Conservation (phyloP, 345 rosid species). For the Kandelia obovata region DNA sequence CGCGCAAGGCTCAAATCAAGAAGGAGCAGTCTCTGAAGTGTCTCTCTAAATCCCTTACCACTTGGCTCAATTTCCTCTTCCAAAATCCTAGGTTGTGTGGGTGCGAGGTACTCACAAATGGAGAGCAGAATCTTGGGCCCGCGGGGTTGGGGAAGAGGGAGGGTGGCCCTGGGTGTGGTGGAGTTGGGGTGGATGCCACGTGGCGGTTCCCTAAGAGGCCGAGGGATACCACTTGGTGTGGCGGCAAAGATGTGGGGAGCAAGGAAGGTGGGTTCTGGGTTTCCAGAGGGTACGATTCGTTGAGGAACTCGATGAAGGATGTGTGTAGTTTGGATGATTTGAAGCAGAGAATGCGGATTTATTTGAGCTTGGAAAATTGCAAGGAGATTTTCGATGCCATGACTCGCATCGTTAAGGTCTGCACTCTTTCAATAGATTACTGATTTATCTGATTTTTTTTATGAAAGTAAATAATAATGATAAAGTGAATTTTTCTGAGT, state of each 20-base stretch:
- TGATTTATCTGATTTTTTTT: neutral
- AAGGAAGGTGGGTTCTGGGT: slow-evolving; percentile 33
- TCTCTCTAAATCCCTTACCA: slow-evolving; percentile 69
- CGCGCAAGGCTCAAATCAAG: slow-evolving; percentile 55
- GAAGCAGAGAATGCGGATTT: slow-evolving; percentile 59
- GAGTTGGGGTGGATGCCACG: slow-evolving; percentile 38
- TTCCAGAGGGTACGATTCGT: slow-evolving; percentile 28
- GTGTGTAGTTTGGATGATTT: slow-evolving; percentile 93
- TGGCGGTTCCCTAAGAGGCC: slow-evolving; percentile 68
- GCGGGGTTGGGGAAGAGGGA: slow-evolving; percentile 53
- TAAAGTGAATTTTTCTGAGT: neutral
- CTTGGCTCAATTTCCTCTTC: slow-evolving; percentile 80
- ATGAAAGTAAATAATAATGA: too few species aligned
- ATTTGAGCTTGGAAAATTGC: slow-evolving; percentile 60
- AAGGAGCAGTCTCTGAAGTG: slow-evolving; percentile 63
- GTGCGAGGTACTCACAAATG: slow-evolving; percentile 31
- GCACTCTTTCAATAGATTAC: neutral
- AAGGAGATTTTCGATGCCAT: slow-evolving; percentile 62
- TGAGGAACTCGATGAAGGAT: slow-evolving; percentile 58
- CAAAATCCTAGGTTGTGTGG: slow-evolving; percentile 72
- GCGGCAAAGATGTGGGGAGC: slow-evolving; percentile 23
- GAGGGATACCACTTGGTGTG: slow-evolving; percentile 50
- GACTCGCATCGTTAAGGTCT: slow-evolving; percentile 71
- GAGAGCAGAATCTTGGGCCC: slow-evolving; percentile 4
- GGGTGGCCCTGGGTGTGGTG: slow-evolving; percentile 24